Conservation (phyloP, 2,329 filamentous ascomycete species). For the Amauroascus verrucosus region DNA sequence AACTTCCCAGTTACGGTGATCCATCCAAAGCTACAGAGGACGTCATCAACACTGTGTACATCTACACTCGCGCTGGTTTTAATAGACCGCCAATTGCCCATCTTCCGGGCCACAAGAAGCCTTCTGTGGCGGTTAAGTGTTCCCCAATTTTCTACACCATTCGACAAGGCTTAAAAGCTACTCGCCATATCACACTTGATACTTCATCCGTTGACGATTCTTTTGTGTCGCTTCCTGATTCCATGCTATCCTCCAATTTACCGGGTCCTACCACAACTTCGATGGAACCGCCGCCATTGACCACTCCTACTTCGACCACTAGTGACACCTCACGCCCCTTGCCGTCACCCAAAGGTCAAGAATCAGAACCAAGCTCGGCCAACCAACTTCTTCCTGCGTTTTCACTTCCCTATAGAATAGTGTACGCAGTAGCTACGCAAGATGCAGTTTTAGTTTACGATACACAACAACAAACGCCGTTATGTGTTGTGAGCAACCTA, state of each 20-base stretch:
- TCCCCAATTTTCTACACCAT: slow-evolving; percentile 82
- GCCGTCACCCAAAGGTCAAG: slow-evolving; percentile 42
- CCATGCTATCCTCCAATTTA: slow-evolving; percentile 52
- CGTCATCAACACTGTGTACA: slow-evolving; percentile 93
- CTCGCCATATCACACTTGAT: slow-evolving; percentile 87
- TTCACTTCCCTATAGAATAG: slow-evolving; percentile 77
- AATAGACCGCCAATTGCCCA: slow-evolving; percentile 95
- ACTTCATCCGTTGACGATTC: slow-evolving; percentile 79
- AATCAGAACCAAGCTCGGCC: slow-evolving; percentile 43
- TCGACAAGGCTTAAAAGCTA: slow-evolving; percentile 56
- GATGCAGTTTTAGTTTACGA: slow-evolving; percentile 93
- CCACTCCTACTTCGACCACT: slow-evolving; percentile 37
- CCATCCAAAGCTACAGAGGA: slow-evolving; percentile 67
- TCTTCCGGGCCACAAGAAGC: slow-evolving; percentile 94
- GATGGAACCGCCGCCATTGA: slow-evolving; percentile 71
- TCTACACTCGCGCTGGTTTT: slow-evolving; percentile 90
- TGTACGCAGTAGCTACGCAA: slow-evolving; percentile 94
- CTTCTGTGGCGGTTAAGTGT: slow-evolving; percentile 88
- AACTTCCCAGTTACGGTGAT: slow-evolving; percentile 63
- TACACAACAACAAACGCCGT: slow-evolving; percentile 86
- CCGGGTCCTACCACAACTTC: slow-evolving; percentile 41
- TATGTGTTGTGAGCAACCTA: slow-evolving; percentile 91
- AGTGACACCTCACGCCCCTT: slow-evolving; percentile 44
- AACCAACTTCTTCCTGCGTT: slow-evolving; percentile 59
- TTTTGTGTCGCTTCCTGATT: slow-evolving; percentile 74